Base-by-base conservation (phyloP, 441 rosid genomes). In the Viola pubescens region DNA sequence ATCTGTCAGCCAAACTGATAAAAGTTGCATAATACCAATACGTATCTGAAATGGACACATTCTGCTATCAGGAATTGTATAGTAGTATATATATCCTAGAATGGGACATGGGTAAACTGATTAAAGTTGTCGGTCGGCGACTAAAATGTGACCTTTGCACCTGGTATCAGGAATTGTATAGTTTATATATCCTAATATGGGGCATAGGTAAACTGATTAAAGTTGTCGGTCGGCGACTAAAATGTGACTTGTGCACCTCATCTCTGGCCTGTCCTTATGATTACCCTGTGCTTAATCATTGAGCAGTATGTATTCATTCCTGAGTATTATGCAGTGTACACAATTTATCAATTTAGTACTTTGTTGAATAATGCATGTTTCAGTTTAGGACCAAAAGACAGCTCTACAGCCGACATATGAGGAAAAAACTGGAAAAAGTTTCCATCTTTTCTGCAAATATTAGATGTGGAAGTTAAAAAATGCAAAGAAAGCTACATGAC, bases 1-100 rank as follows among this genome's bases (percentile, higher is more conserved):
- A 65, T 61, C 57, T 55, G 76, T 68, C 77, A 69, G 59, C 82
- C 59, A 72, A 77, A 68, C 63, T 56, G 69, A 71, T 65, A 52
- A 11, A 72, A 68, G 53, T 19, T 52, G 38, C 38, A 71, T 76
- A 68, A 71, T 49, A 19, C 47, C n/a, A 48, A 48, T 47, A 54
- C 14, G 44, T 16, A 49, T 56, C 40, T 58, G 52, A 55, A 61
- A 66, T 61, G 58, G 48, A 52, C 67, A 65, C 70, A 70, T 64
- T 57, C 60, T 52, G 43, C 43, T 66, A 64, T 55, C 56, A 58
- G 58, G 41, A 61, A 62, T 46, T 63, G 19, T 64, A 60, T 62
- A 53, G 48, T 42, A 37, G 54, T 64, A n/a, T 16, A 16, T 16
- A 46, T 14, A 54, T 55, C 56, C 43, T 9, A 26, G 3, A 1